These are phyloP conservation scores for Ceratocystis alfenasii DNA, from an alignment of 2,329 filamentous ascomycete species.

Conservation along the genomic window DNA sequence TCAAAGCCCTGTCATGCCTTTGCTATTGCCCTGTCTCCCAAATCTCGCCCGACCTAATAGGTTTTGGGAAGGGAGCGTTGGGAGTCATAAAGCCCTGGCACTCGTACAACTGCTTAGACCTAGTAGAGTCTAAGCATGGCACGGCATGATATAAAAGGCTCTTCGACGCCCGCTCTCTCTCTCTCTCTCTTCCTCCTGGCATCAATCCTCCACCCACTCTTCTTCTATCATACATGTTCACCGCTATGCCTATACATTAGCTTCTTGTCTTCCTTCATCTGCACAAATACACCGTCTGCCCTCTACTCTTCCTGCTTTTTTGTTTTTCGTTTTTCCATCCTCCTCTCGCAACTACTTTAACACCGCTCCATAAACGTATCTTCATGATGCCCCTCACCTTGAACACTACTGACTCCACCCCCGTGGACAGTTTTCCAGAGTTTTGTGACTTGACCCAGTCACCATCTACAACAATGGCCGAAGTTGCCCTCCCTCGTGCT, in stretches of 20 bases:
- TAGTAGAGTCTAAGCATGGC: not conserved
- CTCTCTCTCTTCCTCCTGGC: not conserved
- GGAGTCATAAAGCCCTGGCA: not conserved
- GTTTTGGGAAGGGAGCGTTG: not conserved
- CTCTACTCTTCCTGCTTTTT: not conserved
- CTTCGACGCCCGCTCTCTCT: not conserved
- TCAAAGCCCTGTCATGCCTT: conserved; percentile 3
- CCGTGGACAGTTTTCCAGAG: conserved; percentile 36
- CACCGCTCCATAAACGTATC: conserved; percentile 11
- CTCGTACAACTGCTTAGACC: conserved; percentile 7
- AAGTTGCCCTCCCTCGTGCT: conserved; percentile 18
- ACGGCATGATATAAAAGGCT: conserved; percentile 18
- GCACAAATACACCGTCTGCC: not conserved
- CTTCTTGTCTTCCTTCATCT: not conserved
- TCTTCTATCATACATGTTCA: not conserved
- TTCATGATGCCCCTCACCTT: conserved; percentile 32
- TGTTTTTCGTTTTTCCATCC: not conserved
- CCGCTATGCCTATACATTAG: conserved; percentile 3
- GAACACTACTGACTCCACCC: conserved; percentile 32
- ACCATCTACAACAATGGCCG: conserved; percentile 21
- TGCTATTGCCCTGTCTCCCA: not conserved
- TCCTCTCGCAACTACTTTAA: not conserved
- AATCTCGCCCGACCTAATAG: not conserved
- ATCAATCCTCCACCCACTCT: conserved; percentile 3
- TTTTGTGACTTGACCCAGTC: conserved; percentile 34